Conservation (phyloP, 352 stramenopile genomes). For the Phytophthora tubulina region DNA sequence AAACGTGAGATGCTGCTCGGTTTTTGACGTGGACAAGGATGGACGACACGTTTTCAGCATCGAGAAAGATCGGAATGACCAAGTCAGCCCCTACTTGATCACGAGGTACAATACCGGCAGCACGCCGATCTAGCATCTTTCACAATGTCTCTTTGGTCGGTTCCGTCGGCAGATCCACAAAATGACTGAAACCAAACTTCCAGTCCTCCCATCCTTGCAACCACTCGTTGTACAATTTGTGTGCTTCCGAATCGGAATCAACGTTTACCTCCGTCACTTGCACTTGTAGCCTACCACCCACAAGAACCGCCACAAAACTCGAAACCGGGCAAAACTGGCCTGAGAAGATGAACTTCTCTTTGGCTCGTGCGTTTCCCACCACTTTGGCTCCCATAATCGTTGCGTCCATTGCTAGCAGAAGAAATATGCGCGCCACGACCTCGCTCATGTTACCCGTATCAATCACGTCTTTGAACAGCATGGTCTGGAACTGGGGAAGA, state of each 20-base stretch:
- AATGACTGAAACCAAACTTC: conserved; percentile 4
- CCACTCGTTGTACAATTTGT: neutral
- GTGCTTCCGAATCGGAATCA: too few relatives aligned
- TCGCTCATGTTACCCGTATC: neutral
- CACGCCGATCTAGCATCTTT: neutral
- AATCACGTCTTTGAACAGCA: neutral
- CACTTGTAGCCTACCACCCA: neutral
- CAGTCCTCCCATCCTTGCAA: neutral
- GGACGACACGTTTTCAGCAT: neutral
- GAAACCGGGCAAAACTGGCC: neutral
- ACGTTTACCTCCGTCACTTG: too few relatives aligned
- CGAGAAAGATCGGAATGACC: conserved; percentile 6
- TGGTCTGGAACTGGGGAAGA: neutral
- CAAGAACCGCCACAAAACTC: conserved; percentile 1
- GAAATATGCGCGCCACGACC: neutral
- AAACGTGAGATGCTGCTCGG: neutral
- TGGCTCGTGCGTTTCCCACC: neutral
- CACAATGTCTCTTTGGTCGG: conserved; percentile 3
- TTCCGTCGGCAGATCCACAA: neutral
- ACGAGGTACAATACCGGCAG: neutral
- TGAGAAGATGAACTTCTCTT: neutral
- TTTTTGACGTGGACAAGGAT: conserved; percentile 8
- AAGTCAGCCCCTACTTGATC: neutral
- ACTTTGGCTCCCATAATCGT: neutral
- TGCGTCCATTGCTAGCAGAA: conserved; percentile 8